A percentile compares a stretch with the other conserved stretches of the same genome.
phyloP scores from a whole-genome alignment of 1,139 yeast genomes.

The Saccharomycopsis hybrid region DNA sequence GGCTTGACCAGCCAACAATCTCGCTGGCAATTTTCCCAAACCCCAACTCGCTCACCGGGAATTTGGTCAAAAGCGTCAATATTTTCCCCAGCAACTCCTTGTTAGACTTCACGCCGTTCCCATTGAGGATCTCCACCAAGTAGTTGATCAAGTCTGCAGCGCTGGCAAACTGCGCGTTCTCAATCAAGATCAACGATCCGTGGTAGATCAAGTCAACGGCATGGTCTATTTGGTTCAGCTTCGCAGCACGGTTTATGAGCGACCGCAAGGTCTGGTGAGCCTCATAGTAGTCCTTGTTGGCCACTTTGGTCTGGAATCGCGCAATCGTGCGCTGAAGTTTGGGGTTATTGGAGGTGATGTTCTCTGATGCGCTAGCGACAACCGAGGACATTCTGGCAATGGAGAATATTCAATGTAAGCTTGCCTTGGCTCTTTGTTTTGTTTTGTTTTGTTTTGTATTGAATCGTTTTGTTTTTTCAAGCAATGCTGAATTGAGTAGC shows the following conservation, averaged over 20 bases:
- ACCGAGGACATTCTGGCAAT: not conserved
- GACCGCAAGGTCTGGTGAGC: slow-evolving; percentile 93
- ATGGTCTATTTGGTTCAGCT: slow-evolving; percentile 49
- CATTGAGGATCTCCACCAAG: slow-evolving; percentile 48
- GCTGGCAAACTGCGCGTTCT: slow-evolving; percentile 69
- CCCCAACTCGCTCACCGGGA: slow-evolving; percentile 63
- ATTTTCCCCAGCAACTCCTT: slow-evolving; percentile 23
- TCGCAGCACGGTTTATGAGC: slow-evolving; percentile 75
- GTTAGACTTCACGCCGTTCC: slow-evolving; percentile 29
- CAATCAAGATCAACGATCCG: slow-evolving; percentile 61
- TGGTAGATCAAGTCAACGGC: slow-evolving; percentile 70
- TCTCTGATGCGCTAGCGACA: not conserved
- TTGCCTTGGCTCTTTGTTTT: not conserved
- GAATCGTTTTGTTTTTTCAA: not conserved
- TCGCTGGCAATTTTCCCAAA: slow-evolving; percentile 61
- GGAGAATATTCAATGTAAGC: not conserved
- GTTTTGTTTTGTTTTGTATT: not conserved
- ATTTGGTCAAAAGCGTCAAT: slow-evolving; percentile 25
- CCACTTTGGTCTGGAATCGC: slow-evolving; percentile 63
- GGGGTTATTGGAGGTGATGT: slow-evolving; percentile 17
- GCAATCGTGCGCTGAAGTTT: slow-evolving; percentile 55
- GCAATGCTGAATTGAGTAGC: not conserved
- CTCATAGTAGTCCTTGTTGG: slow-evolving; percentile 76
- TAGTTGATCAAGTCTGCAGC: slow-evolving; percentile 75
- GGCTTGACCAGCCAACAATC: slow-evolving; percentile 56